Conservation (phyloP, 2,329 filamentous ascomycete genomes). For the Aspergillus sp. region DNA sequence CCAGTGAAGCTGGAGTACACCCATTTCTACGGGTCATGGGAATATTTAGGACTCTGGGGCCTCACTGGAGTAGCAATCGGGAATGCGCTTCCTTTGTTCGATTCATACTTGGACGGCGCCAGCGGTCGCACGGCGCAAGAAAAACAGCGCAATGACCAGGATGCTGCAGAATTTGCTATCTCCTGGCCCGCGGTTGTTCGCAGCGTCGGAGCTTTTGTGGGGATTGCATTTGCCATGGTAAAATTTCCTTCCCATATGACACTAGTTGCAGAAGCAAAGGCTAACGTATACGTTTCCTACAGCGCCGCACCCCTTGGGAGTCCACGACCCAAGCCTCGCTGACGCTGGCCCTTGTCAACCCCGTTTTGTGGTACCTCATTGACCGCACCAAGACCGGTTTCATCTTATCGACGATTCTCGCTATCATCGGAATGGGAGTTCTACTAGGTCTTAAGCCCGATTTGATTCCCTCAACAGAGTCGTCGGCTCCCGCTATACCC, state of each 20-base stretch:
- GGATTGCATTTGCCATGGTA: slow-evolving; percentile 80
- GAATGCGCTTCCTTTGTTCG: slow-evolving; percentile 78
- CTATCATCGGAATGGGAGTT: slow-evolving; percentile 70
- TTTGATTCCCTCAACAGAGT: slow-evolving; percentile 67
- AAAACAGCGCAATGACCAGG: slow-evolving; percentile 30
- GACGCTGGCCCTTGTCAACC: slow-evolving; percentile 86
- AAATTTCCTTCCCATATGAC: slow-evolving; percentile 41
- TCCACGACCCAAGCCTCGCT: slow-evolving; percentile 91
- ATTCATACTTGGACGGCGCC: slow-evolving; percentile 68
- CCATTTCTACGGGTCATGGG: slow-evolving; percentile 55
- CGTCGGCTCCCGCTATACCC: slow-evolving; percentile 29
- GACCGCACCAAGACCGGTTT: slow-evolving; percentile 87
- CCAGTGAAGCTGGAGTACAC: slow-evolving; percentile 62
- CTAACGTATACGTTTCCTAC: slow-evolving; percentile 21
- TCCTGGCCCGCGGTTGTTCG: slow-evolving; percentile 71
- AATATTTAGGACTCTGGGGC: slow-evolving; percentile 80
- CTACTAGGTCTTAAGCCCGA: slow-evolving; percentile 75
- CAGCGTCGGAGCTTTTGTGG: slow-evolving; percentile 69
- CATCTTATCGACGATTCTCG: slow-evolving; percentile 72
- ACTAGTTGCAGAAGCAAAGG: background rate
- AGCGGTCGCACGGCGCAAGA: slow-evolving; percentile 30
- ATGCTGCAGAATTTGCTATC: slow-evolving; percentile 29
- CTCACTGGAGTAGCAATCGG: slow-evolving; percentile 74
- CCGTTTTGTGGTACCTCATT: slow-evolving; percentile 92
- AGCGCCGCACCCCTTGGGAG: slow-evolving; percentile 90